A percentile compares a stretch with the other conserved stretches of the same genome.
Conservation (phyloP, 768 basidiomycete species). For the Albatrellus ellisii region DNA sequence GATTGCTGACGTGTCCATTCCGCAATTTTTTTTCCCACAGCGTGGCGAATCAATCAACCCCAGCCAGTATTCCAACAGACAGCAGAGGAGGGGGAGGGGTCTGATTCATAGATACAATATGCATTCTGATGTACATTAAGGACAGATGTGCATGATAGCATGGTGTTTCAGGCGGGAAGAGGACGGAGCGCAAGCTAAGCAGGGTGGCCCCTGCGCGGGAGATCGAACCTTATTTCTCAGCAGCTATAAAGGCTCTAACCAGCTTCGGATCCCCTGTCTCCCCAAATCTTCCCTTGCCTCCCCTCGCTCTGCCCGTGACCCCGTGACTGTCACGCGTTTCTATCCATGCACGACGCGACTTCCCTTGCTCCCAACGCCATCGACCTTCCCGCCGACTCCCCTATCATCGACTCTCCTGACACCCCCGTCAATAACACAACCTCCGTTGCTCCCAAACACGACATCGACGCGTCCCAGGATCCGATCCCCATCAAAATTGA, state of each 20-base stretch:
- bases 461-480: conserved; percentile 48
- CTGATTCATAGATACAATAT: conserved; percentile 29
- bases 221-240: conserved; percentile 76
- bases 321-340: conserved; percentile 62
- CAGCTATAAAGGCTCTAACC: conserved; percentile 72
- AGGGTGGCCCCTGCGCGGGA: conserved; percentile 63
- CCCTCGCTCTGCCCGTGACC: conserved; percentile 20
- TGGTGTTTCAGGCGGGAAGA: conserved; percentile 1
- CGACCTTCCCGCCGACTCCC: conserved; percentile 9
- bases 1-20: conserved; percentile 20
- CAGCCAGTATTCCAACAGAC: conserved; percentile 68
- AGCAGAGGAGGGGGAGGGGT: conserved; percentile 42
- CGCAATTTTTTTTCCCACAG: conserved; percentile 39
- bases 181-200: conserved; percentile 19
- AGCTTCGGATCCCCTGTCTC: conserved; percentile 51
- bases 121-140: conserved; percentile 10
- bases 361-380: conserved; percentile 9
- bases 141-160: no score
- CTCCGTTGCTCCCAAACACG: conserved; percentile 45
- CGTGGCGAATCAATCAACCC: conserved; percentile 80
- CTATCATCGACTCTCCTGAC: conserved; percentile 37
- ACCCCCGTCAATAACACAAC: conserved; percentile 43
- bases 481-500: conserved; percentile 37
- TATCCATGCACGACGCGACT: conserved; percentile 47
- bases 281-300: conserved; percentile 55